Evolutionary conservation across 768 basidiomycete species (phyloP).

Genomic region (Trametes sanguinea): DNA sequence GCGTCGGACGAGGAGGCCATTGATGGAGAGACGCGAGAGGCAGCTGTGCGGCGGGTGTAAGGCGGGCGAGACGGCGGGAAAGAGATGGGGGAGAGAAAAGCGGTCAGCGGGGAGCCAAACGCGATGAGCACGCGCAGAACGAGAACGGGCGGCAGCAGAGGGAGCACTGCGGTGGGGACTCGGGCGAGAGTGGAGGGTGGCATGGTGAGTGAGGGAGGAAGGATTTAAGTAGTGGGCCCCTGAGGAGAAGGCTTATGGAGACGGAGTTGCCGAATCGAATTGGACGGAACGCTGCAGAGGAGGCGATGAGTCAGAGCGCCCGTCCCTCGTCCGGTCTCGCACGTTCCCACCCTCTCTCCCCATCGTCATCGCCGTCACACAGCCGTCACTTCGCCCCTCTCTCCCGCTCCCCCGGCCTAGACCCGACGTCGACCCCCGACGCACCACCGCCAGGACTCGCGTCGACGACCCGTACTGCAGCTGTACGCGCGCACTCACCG

Average conservation of each 20-base stretch:
- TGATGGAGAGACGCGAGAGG: background rate
- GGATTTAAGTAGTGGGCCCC: background rate
- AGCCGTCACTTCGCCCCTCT: conserved; percentile 7
- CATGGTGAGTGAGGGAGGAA: background rate
- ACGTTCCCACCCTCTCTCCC: background rate
- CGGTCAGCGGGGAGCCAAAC: background rate
- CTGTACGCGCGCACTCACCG: background rate
- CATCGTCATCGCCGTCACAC: conserved; percentile 13
- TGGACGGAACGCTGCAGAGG: background rate
- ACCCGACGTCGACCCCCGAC: background rate
- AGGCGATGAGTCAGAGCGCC: conserved; percentile 17
- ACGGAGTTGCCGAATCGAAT: conserved; percentile 1
- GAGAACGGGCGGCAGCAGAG: background rate
- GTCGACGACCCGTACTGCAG: background rate
- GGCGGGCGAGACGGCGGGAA: background rate
- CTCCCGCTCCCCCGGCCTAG: conserved; percentile 1
- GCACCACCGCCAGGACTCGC: background rate
- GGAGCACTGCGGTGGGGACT: background rate
- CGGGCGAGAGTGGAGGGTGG: background rate
- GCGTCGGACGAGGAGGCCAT: conserved; percentile 10
- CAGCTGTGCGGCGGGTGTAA: background rate
- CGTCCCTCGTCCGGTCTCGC: background rate
- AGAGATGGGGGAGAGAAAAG: background rate
- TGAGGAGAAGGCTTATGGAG: background rate
- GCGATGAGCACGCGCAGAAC: background rate